Conservation (phyloP, 2,329 filamentous ascomycete species). For the Delphinella strobiligena region DNA sequence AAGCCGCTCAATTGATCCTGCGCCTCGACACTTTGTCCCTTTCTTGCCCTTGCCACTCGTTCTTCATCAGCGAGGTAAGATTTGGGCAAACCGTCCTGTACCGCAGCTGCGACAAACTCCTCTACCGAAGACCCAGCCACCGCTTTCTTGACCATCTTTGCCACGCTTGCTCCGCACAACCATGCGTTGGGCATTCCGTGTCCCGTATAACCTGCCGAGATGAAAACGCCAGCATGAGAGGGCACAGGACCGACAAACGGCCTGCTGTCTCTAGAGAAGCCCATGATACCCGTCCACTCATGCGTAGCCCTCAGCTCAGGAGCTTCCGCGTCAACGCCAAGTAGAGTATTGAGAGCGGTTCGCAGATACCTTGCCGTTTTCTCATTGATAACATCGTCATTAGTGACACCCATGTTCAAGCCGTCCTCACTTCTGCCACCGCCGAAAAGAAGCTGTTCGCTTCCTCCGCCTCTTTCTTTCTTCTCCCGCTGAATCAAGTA, state of each 20-base stretch:
- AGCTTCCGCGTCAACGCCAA: constrained; percentile 18
- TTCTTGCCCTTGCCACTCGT: constrained; percentile 16
- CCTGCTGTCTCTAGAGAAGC: constrained; percentile 52
- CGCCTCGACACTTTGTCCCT: constrained; percentile 14
- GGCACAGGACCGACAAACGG: constrained; percentile 65
- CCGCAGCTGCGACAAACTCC: constrained; percentile 10
- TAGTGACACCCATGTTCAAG: constrained; percentile 43
- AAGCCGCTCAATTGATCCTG: constrained; percentile 7
- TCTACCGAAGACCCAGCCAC: constrained; percentile 6
- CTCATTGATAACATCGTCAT: constrained; percentile 47
- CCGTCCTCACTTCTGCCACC: constrained; percentile 54
- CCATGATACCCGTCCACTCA: constrained; percentile 72
- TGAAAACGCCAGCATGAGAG: constrained; percentile 20
- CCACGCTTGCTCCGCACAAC: constrained; percentile 52
- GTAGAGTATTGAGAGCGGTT: constrained; percentile 24
- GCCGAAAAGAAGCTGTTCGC: constrained; percentile 53
- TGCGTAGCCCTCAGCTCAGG: constrained; percentile 34
- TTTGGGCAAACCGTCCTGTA: constrained; percentile 15
- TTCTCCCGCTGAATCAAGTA: constrained; percentile 59
- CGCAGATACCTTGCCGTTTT: constrained; percentile 46
- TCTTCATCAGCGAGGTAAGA: constrained; percentile 16
- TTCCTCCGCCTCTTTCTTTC: constrained; percentile 15
- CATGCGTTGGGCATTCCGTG: constrained; percentile 70
- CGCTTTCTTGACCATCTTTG: constrained; percentile 43
- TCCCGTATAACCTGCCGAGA: constrained; percentile 31